phyloP scores from a whole-genome alignment of 78 protist species.

The Dictyostelium purpureum region DNA sequence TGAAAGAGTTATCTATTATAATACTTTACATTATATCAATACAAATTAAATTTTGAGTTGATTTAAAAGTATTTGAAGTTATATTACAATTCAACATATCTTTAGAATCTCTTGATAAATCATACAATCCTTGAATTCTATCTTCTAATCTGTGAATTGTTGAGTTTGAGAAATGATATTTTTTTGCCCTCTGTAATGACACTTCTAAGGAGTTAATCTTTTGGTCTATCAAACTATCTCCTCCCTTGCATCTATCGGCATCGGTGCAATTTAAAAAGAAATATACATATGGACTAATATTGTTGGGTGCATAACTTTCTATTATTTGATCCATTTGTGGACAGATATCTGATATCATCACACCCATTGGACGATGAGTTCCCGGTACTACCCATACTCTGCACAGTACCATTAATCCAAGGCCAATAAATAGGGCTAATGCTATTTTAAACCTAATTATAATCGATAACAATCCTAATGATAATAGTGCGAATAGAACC shows the following conservation, averaged over 20 bases:
- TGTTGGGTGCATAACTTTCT: not conserved
- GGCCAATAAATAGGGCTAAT: not conserved
- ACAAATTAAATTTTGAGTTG: constrained; percentile 39
- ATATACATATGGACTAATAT: constrained; percentile 16
- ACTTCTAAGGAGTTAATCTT: not conserved
- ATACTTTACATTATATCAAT: constrained; percentile 20
- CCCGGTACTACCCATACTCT: constrained; percentile 38
- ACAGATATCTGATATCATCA: constrained; percentile 36
- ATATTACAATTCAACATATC: constrained; percentile 58
- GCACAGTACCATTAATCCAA: not conserved
- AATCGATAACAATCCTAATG: constrained; percentile 24
- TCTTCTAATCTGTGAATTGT: not conserved
- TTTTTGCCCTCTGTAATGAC: not conserved
- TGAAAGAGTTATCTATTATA: not conserved
- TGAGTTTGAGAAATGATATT: not conserved
- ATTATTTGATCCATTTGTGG: constrained; percentile 30
- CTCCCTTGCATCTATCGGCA: not conserved
- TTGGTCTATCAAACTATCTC: not conserved
- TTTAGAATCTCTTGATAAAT: constrained; percentile 5
- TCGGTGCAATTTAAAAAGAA: constrained; percentile 49
- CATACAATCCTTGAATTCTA: not conserved
- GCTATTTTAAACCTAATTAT: not conserved
- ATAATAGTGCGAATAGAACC: not conserved
- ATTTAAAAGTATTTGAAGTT: constrained; percentile 24
- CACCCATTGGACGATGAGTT: constrained; percentile 51